Conservation (phyloP, 768 basidiomycete genomes). For the Coprinellus aureogranulatus region DNA sequence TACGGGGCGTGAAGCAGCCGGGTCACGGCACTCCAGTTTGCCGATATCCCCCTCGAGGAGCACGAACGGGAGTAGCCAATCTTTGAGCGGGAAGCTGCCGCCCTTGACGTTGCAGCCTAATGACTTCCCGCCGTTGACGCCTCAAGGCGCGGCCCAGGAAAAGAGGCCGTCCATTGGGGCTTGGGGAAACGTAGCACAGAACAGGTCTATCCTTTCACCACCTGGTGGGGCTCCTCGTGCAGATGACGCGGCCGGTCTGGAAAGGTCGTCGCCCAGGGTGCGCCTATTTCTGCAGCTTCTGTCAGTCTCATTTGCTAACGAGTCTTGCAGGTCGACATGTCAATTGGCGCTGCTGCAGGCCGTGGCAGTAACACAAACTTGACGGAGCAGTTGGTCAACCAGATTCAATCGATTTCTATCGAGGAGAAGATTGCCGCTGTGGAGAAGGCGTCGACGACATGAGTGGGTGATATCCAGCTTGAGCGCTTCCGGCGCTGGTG, state of each 20-base stretch:
- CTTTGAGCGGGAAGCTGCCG: constrained; percentile 33
- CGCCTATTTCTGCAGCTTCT: neutral
- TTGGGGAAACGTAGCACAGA: constrained; percentile 58
- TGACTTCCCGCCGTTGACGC: constrained; percentile 71
- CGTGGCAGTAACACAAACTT: neutral
- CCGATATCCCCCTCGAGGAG: constrained; percentile 39
- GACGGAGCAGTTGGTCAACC: constrained; percentile 1
- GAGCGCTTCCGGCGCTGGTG: too few relatives aligned
- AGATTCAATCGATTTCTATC: constrained; percentile 10
- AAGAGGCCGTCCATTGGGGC: constrained; percentile 60
- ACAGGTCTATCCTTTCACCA: constrained; percentile 50
- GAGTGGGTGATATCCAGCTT: neutral
- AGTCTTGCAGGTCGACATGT: too few relatives aligned
- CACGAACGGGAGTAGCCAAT: constrained; percentile 30
- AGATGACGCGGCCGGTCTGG: constrained; percentile 45
- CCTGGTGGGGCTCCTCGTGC: constrained; percentile 28
- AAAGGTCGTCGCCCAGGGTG: constrained; percentile 50
- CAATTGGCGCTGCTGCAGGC: neutral
- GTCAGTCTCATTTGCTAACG: neutral
- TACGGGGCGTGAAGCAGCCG: constrained; percentile 52
- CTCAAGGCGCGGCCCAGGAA: constrained; percentile 42
- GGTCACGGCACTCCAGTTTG: constrained; percentile 36
- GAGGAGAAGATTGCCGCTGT: constrained; percentile 12
- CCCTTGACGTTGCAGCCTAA: constrained; percentile 41
- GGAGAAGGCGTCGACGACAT: constrained; percentile 1